Percentiles rank a stretch among this genome's conserved stretches.
Evolutionary conservation across 1,139 yeast species (phyloP).

Genomic region (Groenewaldozyma auringiensis): DNA sequence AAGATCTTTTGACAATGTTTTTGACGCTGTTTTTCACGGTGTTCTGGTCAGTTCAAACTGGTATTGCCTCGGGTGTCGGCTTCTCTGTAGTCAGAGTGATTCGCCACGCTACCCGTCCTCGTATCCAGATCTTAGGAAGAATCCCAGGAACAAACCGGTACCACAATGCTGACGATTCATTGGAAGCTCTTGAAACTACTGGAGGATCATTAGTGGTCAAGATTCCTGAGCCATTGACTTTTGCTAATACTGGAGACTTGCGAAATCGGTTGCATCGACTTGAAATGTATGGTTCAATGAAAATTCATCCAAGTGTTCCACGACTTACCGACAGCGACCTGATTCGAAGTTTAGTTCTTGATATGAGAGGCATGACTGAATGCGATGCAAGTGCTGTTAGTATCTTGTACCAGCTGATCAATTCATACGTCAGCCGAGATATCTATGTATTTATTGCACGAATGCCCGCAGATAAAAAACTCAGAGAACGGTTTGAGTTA

Average conservation of each 20-base stretch:
- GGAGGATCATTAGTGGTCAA: constrained; percentile 83
- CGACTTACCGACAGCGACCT: constrained; percentile 45
- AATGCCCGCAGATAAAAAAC: constrained; percentile 40
- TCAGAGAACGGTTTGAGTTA: constrained; percentile 34
- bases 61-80: constrained; percentile 77
- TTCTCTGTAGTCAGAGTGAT: constrained; percentile 76
- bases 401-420: constrained; percentile 54
- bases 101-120: constrained; percentile 75
- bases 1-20: constrained; percentile 66
- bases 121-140: constrained; percentile 84
- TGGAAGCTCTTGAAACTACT: constrained; percentile 48
- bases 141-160: constrained; percentile 70
- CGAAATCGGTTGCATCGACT: constrained; percentile 66
- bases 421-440: constrained; percentile 44
- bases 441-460: constrained; percentile 61
- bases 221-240: constrained; percentile 88
- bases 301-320: constrained; percentile 76
- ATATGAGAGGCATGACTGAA: constrained; percentile 77
- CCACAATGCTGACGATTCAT: constrained; percentile 59
- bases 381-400: constrained; percentile 86
- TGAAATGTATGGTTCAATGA: constrained; percentile 77
- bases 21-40: constrained; percentile 68
- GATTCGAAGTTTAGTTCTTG: constrained; percentile 68
- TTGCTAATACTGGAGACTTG: constrained; percentile 82
- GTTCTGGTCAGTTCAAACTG: constrained; percentile 80